Evolutionary conservation across 805 yeast species (phyloP).

Genomic region (Wickerhamomyces chaumierensis): DNA sequence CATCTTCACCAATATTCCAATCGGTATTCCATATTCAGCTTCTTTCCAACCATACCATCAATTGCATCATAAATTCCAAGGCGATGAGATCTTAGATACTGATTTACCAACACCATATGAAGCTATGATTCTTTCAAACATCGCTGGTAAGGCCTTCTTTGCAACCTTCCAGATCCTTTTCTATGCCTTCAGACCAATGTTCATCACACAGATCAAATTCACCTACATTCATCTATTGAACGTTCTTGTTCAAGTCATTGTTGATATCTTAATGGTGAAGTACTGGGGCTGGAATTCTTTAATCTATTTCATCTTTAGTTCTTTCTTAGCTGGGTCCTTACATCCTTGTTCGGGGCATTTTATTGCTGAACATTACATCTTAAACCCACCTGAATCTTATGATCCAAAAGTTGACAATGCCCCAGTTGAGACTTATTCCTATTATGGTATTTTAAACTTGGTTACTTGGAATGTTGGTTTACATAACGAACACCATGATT

Average conservation of each 20-base stretch:
- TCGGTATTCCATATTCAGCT: constrained; percentile 85
- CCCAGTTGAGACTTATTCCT: constrained; percentile 78
- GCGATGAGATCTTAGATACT: constrained; percentile 75
- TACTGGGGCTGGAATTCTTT: constrained; percentile 56
- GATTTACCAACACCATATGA: constrained; percentile 79
- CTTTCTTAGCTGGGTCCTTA: constrained; percentile 81
- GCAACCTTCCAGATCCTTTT: constrained; percentile 84
- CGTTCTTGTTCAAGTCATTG: constrained; percentile 39
- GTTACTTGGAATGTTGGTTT: constrained; percentile 90
- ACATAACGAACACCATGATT: constrained; percentile 93
- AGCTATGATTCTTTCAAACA: constrained; percentile 60
- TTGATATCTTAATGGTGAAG: constrained; percentile 46
- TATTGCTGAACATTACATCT: constrained; percentile 85
- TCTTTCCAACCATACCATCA: constrained; percentile 82
- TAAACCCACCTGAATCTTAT: constrained; percentile 38
- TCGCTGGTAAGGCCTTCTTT: constrained; percentile 81
- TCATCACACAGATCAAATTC: constrained; percentile 62
- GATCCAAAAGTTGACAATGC: constrained; percentile 25
- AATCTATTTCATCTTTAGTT: constrained; percentile 57
- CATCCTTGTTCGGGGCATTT: constrained; percentile 96
- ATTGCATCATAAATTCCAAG: constrained; percentile 82
- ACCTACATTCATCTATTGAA: constrained; percentile 69
- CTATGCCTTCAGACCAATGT: constrained; percentile 86
- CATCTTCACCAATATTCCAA: constrained; percentile 70
- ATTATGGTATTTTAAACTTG: constrained; percentile 69